Conservation (phyloP, 176 grass and related monocot genomes). For the Cenchrus fungigraminus region DNA sequence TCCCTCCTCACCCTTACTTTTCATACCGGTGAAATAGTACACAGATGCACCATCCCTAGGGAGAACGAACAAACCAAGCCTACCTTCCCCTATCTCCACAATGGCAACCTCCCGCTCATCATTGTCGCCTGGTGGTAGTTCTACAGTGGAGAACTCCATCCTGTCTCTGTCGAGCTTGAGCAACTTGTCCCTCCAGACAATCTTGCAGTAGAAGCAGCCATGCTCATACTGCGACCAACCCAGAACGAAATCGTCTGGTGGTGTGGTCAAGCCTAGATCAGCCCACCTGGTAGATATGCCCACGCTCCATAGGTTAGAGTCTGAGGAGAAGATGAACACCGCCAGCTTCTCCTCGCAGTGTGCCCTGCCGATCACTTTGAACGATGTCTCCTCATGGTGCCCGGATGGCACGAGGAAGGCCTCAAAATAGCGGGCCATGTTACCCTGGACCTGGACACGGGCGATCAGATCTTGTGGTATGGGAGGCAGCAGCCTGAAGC, state of each 20-base stretch:
- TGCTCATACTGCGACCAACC: background rate
- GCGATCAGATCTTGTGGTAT: background rate
- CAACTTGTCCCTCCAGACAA: background rate
- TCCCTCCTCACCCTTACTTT: background rate
- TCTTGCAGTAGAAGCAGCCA: background rate
- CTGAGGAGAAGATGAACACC: background rate
- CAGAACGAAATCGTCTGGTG: background rate
- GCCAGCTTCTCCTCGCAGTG: background rate
- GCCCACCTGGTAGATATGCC: background rate
- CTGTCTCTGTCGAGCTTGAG: background rate
- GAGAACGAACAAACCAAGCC: background rate
- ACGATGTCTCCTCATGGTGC: conserved; percentile 9
- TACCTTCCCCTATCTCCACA: background rate
- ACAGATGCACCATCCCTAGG: background rate
- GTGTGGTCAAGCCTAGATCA: background rate
- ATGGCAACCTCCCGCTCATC: background rate
- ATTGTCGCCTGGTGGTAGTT: background rate
- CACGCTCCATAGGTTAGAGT: background rate
- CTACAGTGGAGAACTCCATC: background rate
- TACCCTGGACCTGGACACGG: background rate
- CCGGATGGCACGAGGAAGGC: background rate
- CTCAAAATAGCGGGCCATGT: background rate
- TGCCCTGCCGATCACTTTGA: background rate
- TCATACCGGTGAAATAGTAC: background rate
- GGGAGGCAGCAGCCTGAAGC: background rate